A percentile compares a stretch with the other conserved stretches of the same genome.
Evolutionary conservation across 176 grass and related monocot genomes (phyloP).

Genomic region (Cymbopogon citratus): DNA sequence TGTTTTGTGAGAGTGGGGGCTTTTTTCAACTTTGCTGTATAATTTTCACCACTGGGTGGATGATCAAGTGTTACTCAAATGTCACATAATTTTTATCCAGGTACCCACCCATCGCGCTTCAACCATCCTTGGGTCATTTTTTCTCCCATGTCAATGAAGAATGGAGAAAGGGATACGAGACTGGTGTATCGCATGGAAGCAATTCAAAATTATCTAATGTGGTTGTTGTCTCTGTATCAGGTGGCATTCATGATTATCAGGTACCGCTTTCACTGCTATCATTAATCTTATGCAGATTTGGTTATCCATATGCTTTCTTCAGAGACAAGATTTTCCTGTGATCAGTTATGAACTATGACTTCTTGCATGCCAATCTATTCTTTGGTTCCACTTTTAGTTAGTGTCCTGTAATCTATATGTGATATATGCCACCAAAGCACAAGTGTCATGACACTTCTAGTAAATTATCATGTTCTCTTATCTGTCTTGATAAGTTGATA

Average conservation of each 20-base stretch:
- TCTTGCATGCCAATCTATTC: constrained; percentile 1
- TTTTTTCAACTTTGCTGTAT: constrained; percentile 1
- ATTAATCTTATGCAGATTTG: constrained; percentile 7
- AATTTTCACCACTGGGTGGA: background rate
- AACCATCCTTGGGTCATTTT: constrained; percentile 89
- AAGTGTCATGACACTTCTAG: background rate
- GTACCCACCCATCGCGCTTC: constrained; percentile 87
- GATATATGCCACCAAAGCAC: background rate
- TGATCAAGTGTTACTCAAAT: constrained; percentile 13
- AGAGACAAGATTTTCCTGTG: constrained; percentile 16
- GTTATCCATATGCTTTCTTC: constrained; percentile 9
- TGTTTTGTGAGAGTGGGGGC: no score
- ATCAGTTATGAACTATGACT: background rate
- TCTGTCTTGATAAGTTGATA: background rate
- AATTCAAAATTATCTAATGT: constrained; percentile 69
- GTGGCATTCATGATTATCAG: constrained; percentile 97
- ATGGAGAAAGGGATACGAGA: constrained; percentile 86
- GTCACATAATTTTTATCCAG: constrained; percentile 37
- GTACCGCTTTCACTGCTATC: constrained; percentile 36
- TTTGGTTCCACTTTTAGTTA: background rate
- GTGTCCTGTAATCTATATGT: background rate
- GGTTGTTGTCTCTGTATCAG: constrained; percentile 76
- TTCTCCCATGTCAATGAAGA: constrained; percentile 86
- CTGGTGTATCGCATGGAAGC: constrained; percentile 27
- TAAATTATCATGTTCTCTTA: background rate